Evolutionary conservation across 768 basidiomycete species (phyloP).

Genomic region (Solioccasus polychromus): DNA sequence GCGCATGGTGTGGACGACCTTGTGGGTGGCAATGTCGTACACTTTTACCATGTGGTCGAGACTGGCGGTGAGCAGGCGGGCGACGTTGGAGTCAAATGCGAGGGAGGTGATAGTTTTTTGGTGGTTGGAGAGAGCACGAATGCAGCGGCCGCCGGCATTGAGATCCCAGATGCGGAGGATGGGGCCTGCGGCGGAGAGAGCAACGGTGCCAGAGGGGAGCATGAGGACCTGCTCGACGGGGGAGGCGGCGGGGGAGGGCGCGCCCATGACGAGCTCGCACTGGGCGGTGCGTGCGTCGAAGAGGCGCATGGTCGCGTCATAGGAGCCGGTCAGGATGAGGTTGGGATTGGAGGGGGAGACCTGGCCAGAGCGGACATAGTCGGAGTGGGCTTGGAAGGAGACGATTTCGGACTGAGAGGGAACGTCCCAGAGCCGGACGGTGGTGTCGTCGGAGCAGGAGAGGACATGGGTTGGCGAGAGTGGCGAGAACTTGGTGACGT

Average conservation of each 20-base stretch:
- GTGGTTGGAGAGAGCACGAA: constrained; percentile 92
- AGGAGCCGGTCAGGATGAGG: constrained; percentile 88
- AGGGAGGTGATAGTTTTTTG: constrained; percentile 96
- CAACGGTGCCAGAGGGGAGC: constrained; percentile 86
- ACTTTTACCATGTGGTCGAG: constrained; percentile 99
- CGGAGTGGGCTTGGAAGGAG: constrained; percentile 84
- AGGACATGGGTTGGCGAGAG: constrained; percentile 79
- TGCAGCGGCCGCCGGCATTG: constrained; percentile 84
- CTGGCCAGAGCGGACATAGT: constrained; percentile 94
- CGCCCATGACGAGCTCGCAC: constrained; percentile 81
- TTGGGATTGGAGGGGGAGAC: constrained; percentile 81
- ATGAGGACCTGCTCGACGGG: constrained; percentile 93
- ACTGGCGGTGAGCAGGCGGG: constrained; percentile 82
- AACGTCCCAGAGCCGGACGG: constrained; percentile 92
- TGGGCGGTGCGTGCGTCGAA: constrained; percentile 83
- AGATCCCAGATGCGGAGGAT: constrained; percentile 96
- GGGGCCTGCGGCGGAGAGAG: constrained; percentile 84
- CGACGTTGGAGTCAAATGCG: constrained; percentile 71
- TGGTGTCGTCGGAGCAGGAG: constrained; percentile 95
- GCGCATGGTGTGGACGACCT: constrained; percentile 97
- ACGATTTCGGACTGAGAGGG: constrained; percentile 78
- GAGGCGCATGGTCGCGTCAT: constrained; percentile 86
- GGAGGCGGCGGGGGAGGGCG: constrained; percentile 24
- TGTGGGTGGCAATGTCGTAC: constrained; percentile 91
- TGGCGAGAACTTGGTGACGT: constrained; percentile 89